These are phyloP conservation scores for Effrenium voratum DNA, from an alignment of 73 alveolate genomes.

Conservation along the genomic window DNA sequence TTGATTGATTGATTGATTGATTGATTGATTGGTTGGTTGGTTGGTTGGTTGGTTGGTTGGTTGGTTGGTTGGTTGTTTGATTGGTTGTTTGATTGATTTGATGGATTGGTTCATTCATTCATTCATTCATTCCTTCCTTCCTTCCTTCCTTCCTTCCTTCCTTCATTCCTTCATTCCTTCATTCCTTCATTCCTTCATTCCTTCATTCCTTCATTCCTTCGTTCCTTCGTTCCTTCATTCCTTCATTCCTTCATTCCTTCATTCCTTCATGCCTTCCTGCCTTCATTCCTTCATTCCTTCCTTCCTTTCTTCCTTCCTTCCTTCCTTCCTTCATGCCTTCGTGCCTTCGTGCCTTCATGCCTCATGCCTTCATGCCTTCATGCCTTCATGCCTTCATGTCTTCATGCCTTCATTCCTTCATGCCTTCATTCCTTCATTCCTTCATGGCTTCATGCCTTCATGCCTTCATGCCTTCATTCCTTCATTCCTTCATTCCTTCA, in stretches of 20 bases:
- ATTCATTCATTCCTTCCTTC: constrained; percentile 94
- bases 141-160: constrained; percentile 83
- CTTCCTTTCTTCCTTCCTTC: neutral
- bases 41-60: too few relatives aligned
- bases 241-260: constrained; percentile 28
- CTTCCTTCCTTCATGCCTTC: constrained; percentile 23
- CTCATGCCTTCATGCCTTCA: constrained; percentile 16
- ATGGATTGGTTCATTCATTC: neutral
- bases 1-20: too few relatives aligned
- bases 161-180: constrained; percentile 90
- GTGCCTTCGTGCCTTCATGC: neutral
- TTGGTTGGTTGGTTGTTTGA: too few relatives aligned
- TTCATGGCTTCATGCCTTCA: constrained; percentile 91
- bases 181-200: constrained; percentile 59
- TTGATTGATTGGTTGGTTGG: too few relatives aligned
- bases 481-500: constrained; percentile 70
- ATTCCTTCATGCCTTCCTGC: constrained; percentile 52
- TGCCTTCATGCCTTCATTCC: constrained; percentile 93
- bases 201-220: constrained; percentile 93
- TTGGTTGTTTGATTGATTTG: too few relatives aligned
- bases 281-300: constrained; percentile 46
- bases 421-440: constrained; percentile 82
- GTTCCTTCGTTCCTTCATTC: constrained; percentile 44
- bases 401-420: constrained; percentile 74
- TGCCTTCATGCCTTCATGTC: constrained; percentile 8